These are phyloP conservation scores for Geosmithia putterillii DNA, from an alignment of 2,329 filamentous ascomycete species.

Conservation along the genomic window DNA sequence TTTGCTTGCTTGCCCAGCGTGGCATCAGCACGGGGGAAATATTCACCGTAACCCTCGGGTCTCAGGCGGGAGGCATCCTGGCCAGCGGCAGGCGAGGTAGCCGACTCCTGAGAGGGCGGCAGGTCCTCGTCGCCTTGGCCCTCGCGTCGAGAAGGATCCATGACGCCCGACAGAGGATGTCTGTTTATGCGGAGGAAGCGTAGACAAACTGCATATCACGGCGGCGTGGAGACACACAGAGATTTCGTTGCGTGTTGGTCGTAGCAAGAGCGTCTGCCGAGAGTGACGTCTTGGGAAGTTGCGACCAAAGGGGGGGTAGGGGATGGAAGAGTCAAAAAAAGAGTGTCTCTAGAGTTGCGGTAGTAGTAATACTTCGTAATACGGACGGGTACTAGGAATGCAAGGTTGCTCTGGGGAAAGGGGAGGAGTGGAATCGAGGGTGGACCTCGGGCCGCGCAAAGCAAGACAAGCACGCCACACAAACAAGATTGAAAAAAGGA, in stretches of 20 bases:
- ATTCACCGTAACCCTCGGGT: conserved; percentile 47
- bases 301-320: too few relatives aligned
- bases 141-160: conserved; percentile 29
- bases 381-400: too few relatives aligned
- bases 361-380: too few relatives aligned
- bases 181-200: neutral
- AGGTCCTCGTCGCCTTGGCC: conserved; percentile 6
- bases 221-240: neutral
- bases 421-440: neutral
- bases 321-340: too few relatives aligned
- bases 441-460: neutral
- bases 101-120: neutral
- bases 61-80: conserved; percentile 43
- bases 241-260: too few relatives aligned
- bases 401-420: neutral
- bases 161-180: conserved; percentile 11
- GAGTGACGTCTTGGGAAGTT: too few relatives aligned
- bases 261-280: too few relatives aligned
- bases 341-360: too few relatives aligned
- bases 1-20: neutral
- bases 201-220: neutral
- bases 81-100: conserved; percentile 36
- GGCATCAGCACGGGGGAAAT: neutral
- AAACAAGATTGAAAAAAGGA: neutral
- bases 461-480: neutral